Base-by-base conservation (phyloP, 202 grass and related monocot species). In the Carex sylvatica region DNA sequence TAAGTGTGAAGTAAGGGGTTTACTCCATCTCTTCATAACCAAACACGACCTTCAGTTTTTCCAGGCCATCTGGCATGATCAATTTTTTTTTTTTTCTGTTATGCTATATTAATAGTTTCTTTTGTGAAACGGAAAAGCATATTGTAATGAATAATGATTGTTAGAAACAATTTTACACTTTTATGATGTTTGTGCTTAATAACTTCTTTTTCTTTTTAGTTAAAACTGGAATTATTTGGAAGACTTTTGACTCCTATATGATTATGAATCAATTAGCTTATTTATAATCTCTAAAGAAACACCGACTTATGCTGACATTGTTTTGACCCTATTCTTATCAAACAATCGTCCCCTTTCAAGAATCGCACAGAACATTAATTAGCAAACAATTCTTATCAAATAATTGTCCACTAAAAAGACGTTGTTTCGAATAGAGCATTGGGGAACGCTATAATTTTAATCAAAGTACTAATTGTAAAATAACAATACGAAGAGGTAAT, bases 241-340 rank as follows among this genome's bases (percentile, higher is more conserved):
- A 70, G n/a, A 70, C 12, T 28, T 64, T 64, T 5, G 13, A 35
- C 6, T 46, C n/a, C 16, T 70, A n/a, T 70, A 42, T 31, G 46
- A 20, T 9, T 70, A 42, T 31, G 46, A 20, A 61, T 35, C 53
- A 18, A 47, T 61, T 15, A 36, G 35, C 4, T 53, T 70, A 52
- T 33, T 53, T 70, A 52, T 44, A 79, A 23, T 52, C 16, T 87
- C 59, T 74, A 61, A 73, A 73, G 24, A 73, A 52, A 51, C 7
- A 35, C 8, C 16, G 6, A 42, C 14, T 15, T 38, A 68, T 31
- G 65, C 0, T 19, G 65, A 38, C 33, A 38, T 36, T 67, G 18
- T 7, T 7, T 35, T 66, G 3, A 2, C 64, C 28, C 28, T 35
- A 16, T 36, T 1, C 2, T 2, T 8, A 18, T 33, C 8, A 65